Conservation (phyloP, 2,329 filamentous ascomycete genomes). For the Ceratocystis ficicola region DNA sequence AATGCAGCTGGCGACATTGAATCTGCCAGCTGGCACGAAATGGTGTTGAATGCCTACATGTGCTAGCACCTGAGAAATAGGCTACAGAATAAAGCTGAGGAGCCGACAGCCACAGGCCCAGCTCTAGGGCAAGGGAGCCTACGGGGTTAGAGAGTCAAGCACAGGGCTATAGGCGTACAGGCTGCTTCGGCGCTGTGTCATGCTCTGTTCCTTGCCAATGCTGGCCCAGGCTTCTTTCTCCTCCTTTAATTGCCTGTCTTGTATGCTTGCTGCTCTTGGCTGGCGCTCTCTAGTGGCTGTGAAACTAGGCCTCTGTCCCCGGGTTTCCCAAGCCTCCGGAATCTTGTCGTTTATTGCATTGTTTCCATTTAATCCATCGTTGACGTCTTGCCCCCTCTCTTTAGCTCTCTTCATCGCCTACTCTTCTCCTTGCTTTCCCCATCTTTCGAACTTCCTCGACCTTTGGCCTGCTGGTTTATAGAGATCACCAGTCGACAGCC, state of each 20-base stretch:
- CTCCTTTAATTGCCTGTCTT: neutral
- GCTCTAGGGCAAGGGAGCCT: too few species aligned
- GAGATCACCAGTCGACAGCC: too few species aligned
- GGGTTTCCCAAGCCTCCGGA: constrained; percentile 6
- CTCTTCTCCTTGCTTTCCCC: too few species aligned
- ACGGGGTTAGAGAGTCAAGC: too few species aligned
- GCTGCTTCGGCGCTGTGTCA: neutral
- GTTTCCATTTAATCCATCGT: neutral
- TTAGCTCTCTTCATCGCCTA: neutral
- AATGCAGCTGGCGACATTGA: neutral
- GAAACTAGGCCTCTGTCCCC: neutral
- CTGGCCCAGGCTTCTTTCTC: neutral
- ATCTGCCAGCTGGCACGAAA: neutral
- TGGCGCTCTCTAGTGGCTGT: constrained; percentile 4
- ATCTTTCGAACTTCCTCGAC: too few species aligned
- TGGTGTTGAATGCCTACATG: too few species aligned
- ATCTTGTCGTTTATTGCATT: neutral
- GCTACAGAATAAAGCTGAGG: too few species aligned
- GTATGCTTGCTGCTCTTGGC: too few species aligned
- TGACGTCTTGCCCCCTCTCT: neutral
- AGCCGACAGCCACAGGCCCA: neutral
- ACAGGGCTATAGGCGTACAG: neutral
- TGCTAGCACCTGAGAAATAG: too few species aligned
- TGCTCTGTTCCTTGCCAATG: neutral
- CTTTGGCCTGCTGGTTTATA: too few species aligned